phyloP scores from a whole-genome alignment of 345 rosid species.

The Triadica sebifera region DNA sequence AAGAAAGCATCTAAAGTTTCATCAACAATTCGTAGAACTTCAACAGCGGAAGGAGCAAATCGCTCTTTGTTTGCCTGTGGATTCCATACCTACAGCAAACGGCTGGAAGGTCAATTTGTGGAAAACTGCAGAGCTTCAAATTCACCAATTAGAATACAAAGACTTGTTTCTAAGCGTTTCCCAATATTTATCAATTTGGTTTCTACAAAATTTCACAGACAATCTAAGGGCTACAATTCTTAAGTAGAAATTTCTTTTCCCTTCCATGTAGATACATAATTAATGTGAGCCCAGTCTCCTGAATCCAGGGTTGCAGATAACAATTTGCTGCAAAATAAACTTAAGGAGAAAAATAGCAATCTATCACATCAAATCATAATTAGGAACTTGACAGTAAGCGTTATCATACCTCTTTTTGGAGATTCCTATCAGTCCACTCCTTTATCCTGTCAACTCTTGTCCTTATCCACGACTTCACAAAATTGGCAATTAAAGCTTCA shows the following conservation, averaged over 20 bases:
- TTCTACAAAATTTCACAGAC: not conserved
- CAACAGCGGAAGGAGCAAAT: slow-evolving; percentile 77
- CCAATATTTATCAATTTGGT: not conserved
- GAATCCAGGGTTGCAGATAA: not conserved
- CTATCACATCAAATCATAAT: not conserved
- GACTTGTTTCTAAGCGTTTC: not conserved
- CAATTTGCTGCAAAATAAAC: not conserved
- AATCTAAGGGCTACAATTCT: not conserved
- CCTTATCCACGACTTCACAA: slow-evolving; percentile 83
- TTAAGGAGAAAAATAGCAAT: not conserved
- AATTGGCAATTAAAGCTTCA: slow-evolving; percentile 74
- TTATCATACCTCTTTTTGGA: slow-evolving; percentile 78
- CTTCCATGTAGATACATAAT: not conserved
- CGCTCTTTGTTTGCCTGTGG: slow-evolving; percentile 64
- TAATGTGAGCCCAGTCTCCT: not conserved
- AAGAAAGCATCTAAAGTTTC: slow-evolving; percentile 89
- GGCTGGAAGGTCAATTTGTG: not conserved
- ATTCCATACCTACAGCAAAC: slow-evolving; percentile 61
- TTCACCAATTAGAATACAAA: not conserved
- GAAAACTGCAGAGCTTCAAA: not conserved
- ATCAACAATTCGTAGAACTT: slow-evolving; percentile 70
- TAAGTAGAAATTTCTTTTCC: not conserved
- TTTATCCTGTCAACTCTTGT: slow-evolving; percentile 74
- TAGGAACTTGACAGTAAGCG: not conserved
- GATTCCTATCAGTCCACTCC: slow-evolving; percentile 83